Base-by-base conservation (phyloP, 2,329 filamentous ascomycete species). In the Verticillium isaacii region DNA sequence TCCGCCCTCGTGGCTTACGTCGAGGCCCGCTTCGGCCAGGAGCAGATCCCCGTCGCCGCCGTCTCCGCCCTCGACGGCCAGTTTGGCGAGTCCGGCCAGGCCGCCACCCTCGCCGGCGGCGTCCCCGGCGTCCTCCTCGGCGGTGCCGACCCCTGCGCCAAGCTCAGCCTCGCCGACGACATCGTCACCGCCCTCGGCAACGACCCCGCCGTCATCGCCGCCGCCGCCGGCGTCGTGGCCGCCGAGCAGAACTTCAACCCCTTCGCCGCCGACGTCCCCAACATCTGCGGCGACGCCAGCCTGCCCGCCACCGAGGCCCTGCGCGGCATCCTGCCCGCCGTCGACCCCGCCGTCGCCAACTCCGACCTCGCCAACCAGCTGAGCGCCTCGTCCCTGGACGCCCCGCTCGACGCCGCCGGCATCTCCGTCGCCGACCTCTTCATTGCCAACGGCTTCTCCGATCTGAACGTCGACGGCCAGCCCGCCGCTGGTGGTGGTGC, bases 241-340 rank as follows among this genome's bases (percentile, higher is more conserved):
- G 87, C 88, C 4, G 88, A 90, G 79, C 87, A 89, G 75, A 90
- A 91, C 82, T 89, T 89, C 78, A 90, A 90, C 78, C 86, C 86
- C 59, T 89, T 86, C 66, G 83, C 75, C 61, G 81, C 83, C 64
- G 77, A 77, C 68, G 79, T 85, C 37, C 87, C 85, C 19, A 85
- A 80, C 64, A 83, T 91, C 70, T 91, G 89, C 74, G 82, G 78
- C 41, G 86, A 91, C 65, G 75, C 86, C 2, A 76, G 79, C 32
- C 82, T 91, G 2, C 89, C 89, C 12, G 82, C 78, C 36, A 89
- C 85, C 8, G 74, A 75, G 29, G 80, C 80, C 61, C 84, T 91
- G 36, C 81, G 88, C 54, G 89, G 89, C 64, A 86, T 91, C 61
- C 79, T 89, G 4, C 88, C 88, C 32, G 78, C 88, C 17, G 82